Conservation (phyloP, 2,329 filamentous ascomycete genomes). For the Aspergillus eucalypticola region DNA sequence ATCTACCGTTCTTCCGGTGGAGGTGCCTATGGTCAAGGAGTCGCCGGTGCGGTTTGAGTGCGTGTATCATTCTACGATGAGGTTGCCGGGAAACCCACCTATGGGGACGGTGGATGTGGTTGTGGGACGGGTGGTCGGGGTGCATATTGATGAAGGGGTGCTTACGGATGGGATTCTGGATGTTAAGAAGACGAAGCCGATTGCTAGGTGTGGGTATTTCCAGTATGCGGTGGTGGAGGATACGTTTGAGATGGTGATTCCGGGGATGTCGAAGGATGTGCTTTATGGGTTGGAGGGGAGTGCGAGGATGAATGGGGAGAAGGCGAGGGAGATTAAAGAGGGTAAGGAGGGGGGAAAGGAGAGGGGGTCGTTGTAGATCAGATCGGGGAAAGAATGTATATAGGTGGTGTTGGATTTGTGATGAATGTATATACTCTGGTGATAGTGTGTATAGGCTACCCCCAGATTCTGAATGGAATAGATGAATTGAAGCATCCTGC, state of each 20-base stretch:
- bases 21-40: constrained; percentile 54
- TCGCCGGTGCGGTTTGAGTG: constrained; percentile 63
- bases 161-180: constrained; percentile 59
- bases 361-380: neutral
- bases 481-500: neutral
- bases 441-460: neutral
- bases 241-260: constrained; percentile 61
- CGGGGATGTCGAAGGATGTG: constrained; percentile 37
- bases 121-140: constrained; percentile 57
- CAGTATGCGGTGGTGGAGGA: constrained; percentile 59
- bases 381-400: neutral
- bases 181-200: constrained; percentile 58
- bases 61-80: constrained; percentile 55
- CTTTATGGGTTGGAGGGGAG: constrained; percentile 44
- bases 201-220: constrained; percentile 62
- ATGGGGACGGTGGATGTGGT: constrained; percentile 61
- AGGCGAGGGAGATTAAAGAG: neutral
- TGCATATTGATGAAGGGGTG: constrained; percentile 59
- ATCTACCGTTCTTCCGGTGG: constrained; percentile 33
- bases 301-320: constrained; percentile 25
- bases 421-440: neutral
- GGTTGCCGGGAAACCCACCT: constrained; percentile 58
- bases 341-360: neutral
- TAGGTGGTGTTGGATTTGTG: neutral
- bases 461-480: constrained; percentile 26